Evolutionary conservation across 1,284 basidiomycete genomes (phyloP).

Genomic region (Rhizoctonia solani): DNA sequence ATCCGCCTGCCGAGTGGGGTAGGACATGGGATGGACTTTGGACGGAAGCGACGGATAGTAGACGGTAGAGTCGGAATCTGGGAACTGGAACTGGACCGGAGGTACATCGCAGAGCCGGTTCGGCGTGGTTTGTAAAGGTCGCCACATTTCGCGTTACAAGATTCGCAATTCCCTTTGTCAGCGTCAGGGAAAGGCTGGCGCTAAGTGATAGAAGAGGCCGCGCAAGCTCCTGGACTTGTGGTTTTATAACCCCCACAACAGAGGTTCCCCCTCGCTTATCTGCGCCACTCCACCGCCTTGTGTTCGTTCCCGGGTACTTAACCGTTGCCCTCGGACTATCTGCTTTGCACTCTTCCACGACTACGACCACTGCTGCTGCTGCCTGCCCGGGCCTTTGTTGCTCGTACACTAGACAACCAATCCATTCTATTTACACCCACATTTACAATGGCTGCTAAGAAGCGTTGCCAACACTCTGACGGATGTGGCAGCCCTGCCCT

Average conservation of each 20-base stretch:
- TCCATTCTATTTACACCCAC: neutral
- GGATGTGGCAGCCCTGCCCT: conserved; percentile 77
- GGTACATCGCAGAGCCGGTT: neutral
- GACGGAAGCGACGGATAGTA: neutral
- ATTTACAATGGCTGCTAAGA: conserved; percentile 72
- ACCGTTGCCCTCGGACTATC: conserved; percentile 1
- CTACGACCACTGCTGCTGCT: conserved; percentile 13
- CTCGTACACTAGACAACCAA: neutral
- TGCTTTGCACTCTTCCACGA: conserved; percentile 1
- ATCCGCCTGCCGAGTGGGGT: no score
- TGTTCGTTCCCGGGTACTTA: neutral
- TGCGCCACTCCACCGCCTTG: conserved; percentile 7
- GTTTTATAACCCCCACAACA: neutral
- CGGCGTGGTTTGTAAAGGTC: neutral
- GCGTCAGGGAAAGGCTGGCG: neutral
- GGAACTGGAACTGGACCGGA: neutral
- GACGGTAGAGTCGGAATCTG: neutral
- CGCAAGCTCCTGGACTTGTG: neutral
- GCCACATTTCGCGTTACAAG: neutral
- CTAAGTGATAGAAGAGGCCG: neutral
- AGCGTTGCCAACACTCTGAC: conserved; percentile 72
- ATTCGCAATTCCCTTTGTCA: neutral
- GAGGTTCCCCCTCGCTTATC: neutral
- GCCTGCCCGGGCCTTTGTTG: neutral
- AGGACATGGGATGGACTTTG: neutral